Conservation (phyloP, 2,329 filamentous ascomycete genomes). For the Colletotrichum godetiae region DNA sequence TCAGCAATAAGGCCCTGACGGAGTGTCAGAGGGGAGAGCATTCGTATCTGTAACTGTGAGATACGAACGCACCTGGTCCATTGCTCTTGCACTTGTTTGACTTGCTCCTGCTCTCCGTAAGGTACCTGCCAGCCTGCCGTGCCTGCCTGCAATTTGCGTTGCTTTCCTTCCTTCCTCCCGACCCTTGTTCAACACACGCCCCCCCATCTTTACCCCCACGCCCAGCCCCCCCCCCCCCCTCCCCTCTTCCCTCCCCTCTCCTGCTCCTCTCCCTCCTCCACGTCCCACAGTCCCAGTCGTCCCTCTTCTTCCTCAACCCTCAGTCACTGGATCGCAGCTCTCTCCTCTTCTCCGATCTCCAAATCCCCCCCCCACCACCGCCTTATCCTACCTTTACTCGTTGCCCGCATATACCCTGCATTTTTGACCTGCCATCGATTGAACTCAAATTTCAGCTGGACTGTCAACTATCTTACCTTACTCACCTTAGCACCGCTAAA, state of each 20-base stretch:
- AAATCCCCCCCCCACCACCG: slow-evolving; percentile 6
- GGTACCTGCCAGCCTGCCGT: background rate
- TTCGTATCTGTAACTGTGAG: background rate
- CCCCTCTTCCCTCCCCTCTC: too few relatives aligned
- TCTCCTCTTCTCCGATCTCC: slow-evolving; percentile 17
- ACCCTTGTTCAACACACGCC: background rate
- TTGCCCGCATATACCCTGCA: background rate
- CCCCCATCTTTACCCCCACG: background rate
- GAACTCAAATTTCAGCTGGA: slow-evolving; percentile 8
- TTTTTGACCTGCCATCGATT: background rate
- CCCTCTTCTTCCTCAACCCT: background rate
- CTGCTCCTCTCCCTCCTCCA: too few relatives aligned
- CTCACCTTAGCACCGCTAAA: background rate
- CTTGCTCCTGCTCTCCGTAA: background rate
- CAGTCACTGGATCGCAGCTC: background rate
- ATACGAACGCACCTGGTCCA: background rate
- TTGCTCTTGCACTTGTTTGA: background rate
- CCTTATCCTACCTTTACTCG: background rate
- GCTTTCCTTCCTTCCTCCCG: background rate
- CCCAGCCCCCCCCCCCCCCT: background rate
- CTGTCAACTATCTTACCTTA: background rate
- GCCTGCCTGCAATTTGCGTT: background rate
- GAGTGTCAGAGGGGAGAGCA: background rate
- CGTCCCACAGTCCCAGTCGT: background rate
- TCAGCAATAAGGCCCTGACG: background rate